Percentiles rank a stretch among this genome's conserved stretches.
These are phyloP conservation scores for Geotrichum reessii DNA, from an alignment of 1,139 yeast genomes.

Conservation along the genomic window DNA sequence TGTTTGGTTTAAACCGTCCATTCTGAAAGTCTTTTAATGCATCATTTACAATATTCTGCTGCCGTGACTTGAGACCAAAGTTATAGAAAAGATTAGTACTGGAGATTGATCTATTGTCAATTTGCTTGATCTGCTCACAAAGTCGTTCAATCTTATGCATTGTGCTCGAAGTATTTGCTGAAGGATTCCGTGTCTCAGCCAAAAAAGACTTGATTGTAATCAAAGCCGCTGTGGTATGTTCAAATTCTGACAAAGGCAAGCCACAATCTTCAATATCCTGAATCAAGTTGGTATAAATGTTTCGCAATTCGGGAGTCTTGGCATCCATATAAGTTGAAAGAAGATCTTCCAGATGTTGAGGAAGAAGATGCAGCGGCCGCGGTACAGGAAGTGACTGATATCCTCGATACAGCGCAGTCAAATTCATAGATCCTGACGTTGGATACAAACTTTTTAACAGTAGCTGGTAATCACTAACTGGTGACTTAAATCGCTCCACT, in stretches of 20 bases:
- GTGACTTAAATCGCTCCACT: constrained; percentile 19
- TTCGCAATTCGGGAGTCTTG: constrained; percentile 8
- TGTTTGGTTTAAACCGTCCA: constrained; percentile 21
- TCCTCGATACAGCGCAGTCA: constrained; percentile 32
- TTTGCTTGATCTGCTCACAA: constrained; percentile 14
- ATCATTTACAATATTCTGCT: constrained; percentile 14
- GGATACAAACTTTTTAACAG: constrained; percentile 42
- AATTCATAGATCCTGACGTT: constrained; percentile 12
- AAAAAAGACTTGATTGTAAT: constrained; percentile 12
- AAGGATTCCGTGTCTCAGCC: constrained; percentile 4
- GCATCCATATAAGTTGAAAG: constrained; percentile 32
- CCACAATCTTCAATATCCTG: constrained; percentile 24
- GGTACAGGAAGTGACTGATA: constrained; percentile 38
- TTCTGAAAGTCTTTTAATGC: constrained; percentile 18
- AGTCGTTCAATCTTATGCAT: constrained; percentile 12
- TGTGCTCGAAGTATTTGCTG: background rate
- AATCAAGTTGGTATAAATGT: constrained; percentile 5
- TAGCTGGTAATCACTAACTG: constrained; percentile 24
- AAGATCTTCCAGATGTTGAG: constrained; percentile 41
- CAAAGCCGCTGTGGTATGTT: constrained; percentile 21
- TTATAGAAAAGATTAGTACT: constrained; percentile 22
- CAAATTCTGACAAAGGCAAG: constrained; percentile 26
- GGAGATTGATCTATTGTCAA: constrained; percentile 16
- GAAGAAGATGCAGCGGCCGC: constrained; percentile 34
- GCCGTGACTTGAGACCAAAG: constrained; percentile 20